Conservation (phyloP, 2,329 filamentous ascomycete species). For the Septoria petroselini region DNA sequence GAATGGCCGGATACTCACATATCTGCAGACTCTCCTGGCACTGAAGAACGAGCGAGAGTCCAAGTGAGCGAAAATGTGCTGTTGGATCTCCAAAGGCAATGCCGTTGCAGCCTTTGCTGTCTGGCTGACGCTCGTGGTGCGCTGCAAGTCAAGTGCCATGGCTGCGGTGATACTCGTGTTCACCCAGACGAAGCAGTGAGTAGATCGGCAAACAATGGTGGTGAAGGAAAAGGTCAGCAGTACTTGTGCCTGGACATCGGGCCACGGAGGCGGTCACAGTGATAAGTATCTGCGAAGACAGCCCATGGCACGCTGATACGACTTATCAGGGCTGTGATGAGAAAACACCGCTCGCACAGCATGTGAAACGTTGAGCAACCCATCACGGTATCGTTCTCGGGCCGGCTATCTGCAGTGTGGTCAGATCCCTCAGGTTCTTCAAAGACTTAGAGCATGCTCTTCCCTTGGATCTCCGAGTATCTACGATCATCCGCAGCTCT, state of each 20-base stretch:
- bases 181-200: neutral
- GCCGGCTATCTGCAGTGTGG: neutral
- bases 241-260: neutral
- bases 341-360: neutral
- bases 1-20: neutral
- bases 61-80: conserved; percentile 36
- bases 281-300: conserved; percentile 3
- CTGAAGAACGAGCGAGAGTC: conserved; percentile 36
- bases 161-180: no score
- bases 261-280: neutral
- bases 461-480: no score
- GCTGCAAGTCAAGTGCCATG: conserved; percentile 19
- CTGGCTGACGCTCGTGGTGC: conserved; percentile 21
- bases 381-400: conserved; percentile 10
- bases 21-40: conserved; percentile 35
- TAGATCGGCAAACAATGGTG: neutral
- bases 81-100: conserved; percentile 37
- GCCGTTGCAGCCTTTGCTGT: conserved; percentile 26
- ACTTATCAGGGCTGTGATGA: conserved; percentile 12
- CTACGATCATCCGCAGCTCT: neutral
- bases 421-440: conserved; percentile 2
- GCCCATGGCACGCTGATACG: conserved; percentile 2
- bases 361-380: conserved; percentile 2
- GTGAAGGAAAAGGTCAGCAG: neutral
- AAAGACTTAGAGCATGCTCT: neutral